A percentile compares a stretch with the other conserved stretches of the same genome.
These are phyloP conservation scores for Myxozyma kluyveri DNA, from an alignment of 805 yeast species.

Conservation along the genomic window DNA sequence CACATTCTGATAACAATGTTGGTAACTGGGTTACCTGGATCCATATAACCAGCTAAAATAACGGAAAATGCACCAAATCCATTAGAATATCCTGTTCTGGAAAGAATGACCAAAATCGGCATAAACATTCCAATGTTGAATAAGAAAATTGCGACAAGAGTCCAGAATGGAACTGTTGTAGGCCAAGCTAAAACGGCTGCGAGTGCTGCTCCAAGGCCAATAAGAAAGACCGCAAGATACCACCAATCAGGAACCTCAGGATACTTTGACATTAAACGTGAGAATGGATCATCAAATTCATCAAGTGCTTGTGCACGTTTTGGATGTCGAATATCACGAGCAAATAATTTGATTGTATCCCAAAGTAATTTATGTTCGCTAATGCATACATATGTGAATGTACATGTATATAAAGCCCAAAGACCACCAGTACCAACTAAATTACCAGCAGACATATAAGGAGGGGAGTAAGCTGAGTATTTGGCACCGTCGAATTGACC, in stretches of 20 bases:
- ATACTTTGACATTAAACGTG: constrained; percentile 9
- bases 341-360: constrained; percentile 38
- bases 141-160: constrained; percentile 35
- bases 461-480: constrained; percentile 54
- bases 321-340: constrained; percentile 11
- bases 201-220: constrained; percentile 47
- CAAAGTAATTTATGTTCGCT: constrained; percentile 32
- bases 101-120: constrained; percentile 36
- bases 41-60: constrained; percentile 11
- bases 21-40: constrained; percentile 55
- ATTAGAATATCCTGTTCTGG: constrained; percentile 42
- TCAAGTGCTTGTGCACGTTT: constrained; percentile 36
- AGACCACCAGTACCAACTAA: constrained; percentile 38
- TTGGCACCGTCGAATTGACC: constrained; percentile 47
- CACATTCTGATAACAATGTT: constrained; percentile 50
- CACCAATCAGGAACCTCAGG: constrained; percentile 48
- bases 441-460: constrained; percentile 56
- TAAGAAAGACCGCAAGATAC: constrained; percentile 46
- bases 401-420: constrained; percentile 8
- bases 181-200: constrained; percentile 34
- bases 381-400: constrained; percentile 10
- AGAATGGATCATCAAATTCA: constrained; percentile 34
- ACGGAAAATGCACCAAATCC: constrained; percentile 38
- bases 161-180: constrained; percentile 41
- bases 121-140: constrained; percentile 32